A percentile compares a stretch with the other conserved stretches of the same genome.
Conservation (phyloP, 805 yeast species). For the Candida tammaniensis region DNA sequence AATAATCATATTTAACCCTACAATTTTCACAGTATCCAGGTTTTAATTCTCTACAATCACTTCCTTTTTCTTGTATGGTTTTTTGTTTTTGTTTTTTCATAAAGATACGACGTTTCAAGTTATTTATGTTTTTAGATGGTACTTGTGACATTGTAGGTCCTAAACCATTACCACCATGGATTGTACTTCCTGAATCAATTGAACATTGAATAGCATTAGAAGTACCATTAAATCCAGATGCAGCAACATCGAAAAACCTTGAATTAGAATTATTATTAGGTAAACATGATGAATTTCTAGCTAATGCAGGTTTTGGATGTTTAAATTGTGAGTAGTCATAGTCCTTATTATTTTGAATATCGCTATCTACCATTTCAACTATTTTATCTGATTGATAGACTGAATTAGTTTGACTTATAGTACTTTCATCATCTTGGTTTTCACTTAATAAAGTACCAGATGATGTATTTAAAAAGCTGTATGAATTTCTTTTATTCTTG, state of each 20-base stretch:
- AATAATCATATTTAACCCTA: constrained; percentile 73
- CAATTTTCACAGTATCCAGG: constrained; percentile 96
- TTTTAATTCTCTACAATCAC: constrained; percentile 26
- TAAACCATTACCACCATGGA: constrained; percentile 50
- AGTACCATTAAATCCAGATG: constrained; percentile 44
- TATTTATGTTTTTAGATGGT: constrained; percentile 49
- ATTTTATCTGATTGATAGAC: not conserved
- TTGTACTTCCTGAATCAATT: constrained; percentile 37
- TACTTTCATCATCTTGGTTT: constrained; percentile 4
- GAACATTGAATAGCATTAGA: constrained; percentile 41
- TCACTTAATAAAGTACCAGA: constrained; percentile 27
- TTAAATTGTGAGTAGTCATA: constrained; percentile 22
- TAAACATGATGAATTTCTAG: constrained; percentile 38
- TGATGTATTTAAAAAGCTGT: constrained; percentile 19
- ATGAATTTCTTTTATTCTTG: constrained; percentile 17
- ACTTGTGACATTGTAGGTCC: constrained; percentile 61
- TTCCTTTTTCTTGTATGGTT: constrained; percentile 16
- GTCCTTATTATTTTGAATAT: constrained; percentile 8
- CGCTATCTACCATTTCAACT: constrained; percentile 13
- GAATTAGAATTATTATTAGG: constrained; percentile 29
- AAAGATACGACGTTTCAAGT: constrained; percentile 45
- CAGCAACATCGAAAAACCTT: constrained; percentile 43
- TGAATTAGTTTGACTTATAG: constrained; percentile 8
- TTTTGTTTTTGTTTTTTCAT: constrained; percentile 35
- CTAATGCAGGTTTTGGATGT: constrained; percentile 21